These are phyloP conservation scores for Stramenopiles sp. DNA, from an alignment of 352 stramenopile species.

Conservation along the genomic window DNA sequence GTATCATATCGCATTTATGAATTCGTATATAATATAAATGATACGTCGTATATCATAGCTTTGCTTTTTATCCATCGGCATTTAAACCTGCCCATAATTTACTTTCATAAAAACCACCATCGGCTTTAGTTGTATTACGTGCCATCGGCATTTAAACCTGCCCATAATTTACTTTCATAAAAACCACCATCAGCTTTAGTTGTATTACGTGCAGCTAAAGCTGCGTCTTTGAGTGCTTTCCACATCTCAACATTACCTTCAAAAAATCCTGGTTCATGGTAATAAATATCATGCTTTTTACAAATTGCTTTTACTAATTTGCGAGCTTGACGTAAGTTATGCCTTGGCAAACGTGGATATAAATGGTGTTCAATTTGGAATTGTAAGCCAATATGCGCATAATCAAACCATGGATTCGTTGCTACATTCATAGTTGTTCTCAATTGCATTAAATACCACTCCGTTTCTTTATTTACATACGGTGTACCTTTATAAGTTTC, in stretches of 20 bases:
- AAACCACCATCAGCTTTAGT: slow-evolving; percentile 19
- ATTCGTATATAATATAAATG: too few species aligned
- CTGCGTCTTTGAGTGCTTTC: slow-evolving; percentile 15
- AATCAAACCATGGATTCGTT: slow-evolving; percentile 41
- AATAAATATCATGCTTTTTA: slow-evolving; percentile 34
- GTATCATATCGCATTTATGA: too few species aligned
- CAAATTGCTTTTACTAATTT: slow-evolving; percentile 31
- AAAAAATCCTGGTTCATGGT: slow-evolving; percentile 33
- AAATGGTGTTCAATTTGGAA: slow-evolving; percentile 52
- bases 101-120: slow-evolving; percentile 20
- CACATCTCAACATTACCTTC: slow-evolving; percentile 27
- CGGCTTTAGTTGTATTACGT: slow-evolving; percentile 16
- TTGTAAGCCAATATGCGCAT: slow-evolving; percentile 50
- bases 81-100: slow-evolving; percentile 19
- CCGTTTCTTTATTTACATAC: slow-evolving; percentile 27
- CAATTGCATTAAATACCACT: slow-evolving; percentile 30
- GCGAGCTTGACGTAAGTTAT: slow-evolving; percentile 35
- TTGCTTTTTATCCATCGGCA: too few species aligned
- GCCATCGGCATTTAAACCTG: slow-evolving; percentile 19
- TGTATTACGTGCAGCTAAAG: slow-evolving; percentile 16
- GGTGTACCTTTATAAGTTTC: slow-evolving; percentile 29
- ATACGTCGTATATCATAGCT: too few species aligned
- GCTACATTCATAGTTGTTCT: slow-evolving; percentile 39
- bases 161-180: slow-evolving; percentile 17
- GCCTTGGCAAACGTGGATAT: slow-evolving; percentile 37